A percentile compares a stretch with the other conserved stretches of the same genome.
phyloP scores from a whole-genome alignment of 164 flowering plant genomes.

The Nymphaea colorata region DNA sequence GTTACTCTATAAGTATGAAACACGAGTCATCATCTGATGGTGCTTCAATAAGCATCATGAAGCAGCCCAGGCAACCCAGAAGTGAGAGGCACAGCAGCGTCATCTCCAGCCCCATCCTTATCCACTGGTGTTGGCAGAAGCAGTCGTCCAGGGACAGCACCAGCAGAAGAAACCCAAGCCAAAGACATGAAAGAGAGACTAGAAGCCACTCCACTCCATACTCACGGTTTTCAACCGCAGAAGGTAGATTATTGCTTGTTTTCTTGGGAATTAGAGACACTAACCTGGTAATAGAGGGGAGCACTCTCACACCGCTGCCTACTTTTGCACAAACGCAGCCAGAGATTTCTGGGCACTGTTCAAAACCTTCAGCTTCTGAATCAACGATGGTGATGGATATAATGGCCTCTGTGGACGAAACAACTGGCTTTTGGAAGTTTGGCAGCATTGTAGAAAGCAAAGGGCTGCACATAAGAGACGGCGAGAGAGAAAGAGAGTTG shows the following conservation, averaged over 20 bases:
- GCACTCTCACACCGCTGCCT: neutral
- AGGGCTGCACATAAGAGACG: neutral
- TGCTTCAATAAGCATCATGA: neutral
- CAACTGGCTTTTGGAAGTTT: neutral
- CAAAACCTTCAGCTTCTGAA: neutral
- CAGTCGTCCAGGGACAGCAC: neutral
- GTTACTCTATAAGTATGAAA: neutral
- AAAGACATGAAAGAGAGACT: neutral
- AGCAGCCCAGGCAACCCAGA: neutral
- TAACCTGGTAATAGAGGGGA: neutral
- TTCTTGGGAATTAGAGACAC: neutral
- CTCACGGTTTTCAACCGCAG: neutral
- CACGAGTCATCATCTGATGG: neutral
- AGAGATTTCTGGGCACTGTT: neutral
- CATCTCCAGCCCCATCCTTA: neutral
- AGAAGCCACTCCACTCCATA: neutral
- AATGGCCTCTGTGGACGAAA: neutral
- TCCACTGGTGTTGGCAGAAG: neutral
- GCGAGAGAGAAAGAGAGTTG: neutral
- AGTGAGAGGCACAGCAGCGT: neutral
- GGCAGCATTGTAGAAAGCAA: neutral
- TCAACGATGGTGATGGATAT: neutral
- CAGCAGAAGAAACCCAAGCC: neutral
- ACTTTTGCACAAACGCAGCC: neutral
- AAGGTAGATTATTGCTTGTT: neutral